These are phyloP conservation scores for Symbiodinium natans DNA, from an alignment of 73 alveolate genomes.

Conservation along the genomic window DNA sequence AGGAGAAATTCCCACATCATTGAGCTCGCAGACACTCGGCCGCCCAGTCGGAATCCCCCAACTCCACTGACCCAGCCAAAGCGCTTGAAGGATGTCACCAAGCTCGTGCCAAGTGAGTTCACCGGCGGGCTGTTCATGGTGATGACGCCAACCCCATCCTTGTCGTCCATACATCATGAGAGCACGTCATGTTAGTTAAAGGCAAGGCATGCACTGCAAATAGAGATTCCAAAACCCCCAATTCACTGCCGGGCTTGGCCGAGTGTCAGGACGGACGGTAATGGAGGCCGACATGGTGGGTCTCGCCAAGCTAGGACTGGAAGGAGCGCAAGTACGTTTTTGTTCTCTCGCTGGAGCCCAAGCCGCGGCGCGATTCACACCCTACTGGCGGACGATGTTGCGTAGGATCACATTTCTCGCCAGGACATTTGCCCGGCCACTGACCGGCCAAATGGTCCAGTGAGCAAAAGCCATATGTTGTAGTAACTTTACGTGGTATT, in stretches of 20 bases:
- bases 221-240: no score
- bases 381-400: no score
- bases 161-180: not conserved
- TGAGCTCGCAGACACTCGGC: no score
- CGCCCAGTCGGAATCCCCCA: not conserved
- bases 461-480: no score
- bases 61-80: not conserved
- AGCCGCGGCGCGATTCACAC: no score
- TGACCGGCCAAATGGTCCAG: no score
- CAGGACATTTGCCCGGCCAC: no score
- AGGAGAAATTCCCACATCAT: no score
- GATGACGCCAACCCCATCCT: constrained; percentile 33
- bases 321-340: not conserved
- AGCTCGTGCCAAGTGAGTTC: constrained; percentile 46
- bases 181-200: not conserved
- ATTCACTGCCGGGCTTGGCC: no score
- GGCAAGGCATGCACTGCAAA: no score
- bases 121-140: constrained; percentile 70
- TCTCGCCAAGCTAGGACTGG: not conserved
- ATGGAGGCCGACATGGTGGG: not conserved
- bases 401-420: no score
- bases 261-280: not conserved
- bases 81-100: constrained; percentile 89
- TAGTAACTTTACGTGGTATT: no score
- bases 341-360: constrained; percentile 2